Evolutionary conservation across 2,329 filamentous ascomycete species (phyloP), one percentile per base, ranked within the genome.

Genomic region (Orbilia blumenaviensis): DNA sequence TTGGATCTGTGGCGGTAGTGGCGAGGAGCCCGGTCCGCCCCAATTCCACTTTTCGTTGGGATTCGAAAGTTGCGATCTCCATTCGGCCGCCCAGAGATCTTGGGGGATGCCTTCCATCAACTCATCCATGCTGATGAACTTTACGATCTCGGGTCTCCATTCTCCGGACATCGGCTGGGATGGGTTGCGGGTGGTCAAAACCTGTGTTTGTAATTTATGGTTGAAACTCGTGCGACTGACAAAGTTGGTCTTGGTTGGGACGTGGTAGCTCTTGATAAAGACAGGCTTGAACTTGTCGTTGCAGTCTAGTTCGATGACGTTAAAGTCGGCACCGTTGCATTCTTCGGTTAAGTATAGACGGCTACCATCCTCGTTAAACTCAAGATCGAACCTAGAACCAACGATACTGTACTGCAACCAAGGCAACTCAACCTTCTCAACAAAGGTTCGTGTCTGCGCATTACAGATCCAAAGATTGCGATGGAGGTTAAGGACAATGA

Each of bases 191-290:
- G 63, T 68, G 0, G 71, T 60, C 27, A 77, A 44, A 10, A 77
- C 50, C 36, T 66, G 58, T 2, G 60, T 71, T 21, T 77, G 73
- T 34, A 66, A 34, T 9, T 41, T 50, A 10, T 69, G 73, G 42
- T 71, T 77, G 60, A 77, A 77, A 23, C 50, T 46, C 1, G 73
- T 77, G 32, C 73, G 73, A 25, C 36, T 71, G 10, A 71, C 61
- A 41, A 66, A 71, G 14, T 38, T 44, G 23, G 46, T 48, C 63
- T 75, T 75, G 25, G 34, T 62, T 10, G 73, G 73, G 5, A 71
- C 52, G 10, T 71, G 73, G 50, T 77, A 77, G 42, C 66, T 52
- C 7, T 63, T 50, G n/a, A 69, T 71, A 42, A 69, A 62, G 2
- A 46, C 61, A 12, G 66, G 66, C 34, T 77, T 71, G 66, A 69